phyloP scores from a whole-genome alignment of 805 yeast genomes.

The Kodamaea sagamina region DNA sequence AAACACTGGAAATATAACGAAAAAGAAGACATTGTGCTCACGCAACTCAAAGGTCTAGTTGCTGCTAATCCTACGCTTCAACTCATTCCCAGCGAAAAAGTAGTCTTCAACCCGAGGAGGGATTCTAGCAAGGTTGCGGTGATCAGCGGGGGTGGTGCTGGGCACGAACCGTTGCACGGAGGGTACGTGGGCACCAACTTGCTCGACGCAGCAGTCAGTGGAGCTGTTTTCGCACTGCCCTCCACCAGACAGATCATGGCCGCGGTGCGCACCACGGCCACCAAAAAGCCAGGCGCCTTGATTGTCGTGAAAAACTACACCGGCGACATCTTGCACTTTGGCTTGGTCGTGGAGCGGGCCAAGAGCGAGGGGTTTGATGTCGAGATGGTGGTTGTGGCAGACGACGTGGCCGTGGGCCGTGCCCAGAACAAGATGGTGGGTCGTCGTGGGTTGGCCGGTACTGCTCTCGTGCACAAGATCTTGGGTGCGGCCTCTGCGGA shows the following conservation, averaged over 20 bases:
- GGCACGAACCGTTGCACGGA: slow-evolving; percentile 93
- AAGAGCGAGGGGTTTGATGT: slow-evolving; percentile 72
- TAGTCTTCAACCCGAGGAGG: slow-evolving; percentile 48
- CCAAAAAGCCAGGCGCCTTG: slow-evolving; percentile 62
- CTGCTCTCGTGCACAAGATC: slow-evolving; percentile 80
- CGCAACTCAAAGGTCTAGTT: slow-evolving; percentile 54
- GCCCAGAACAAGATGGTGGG: slow-evolving; percentile 90
- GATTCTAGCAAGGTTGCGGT: slow-evolving; percentile 61
- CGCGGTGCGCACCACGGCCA: slow-evolving; percentile 60
- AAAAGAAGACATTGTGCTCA: slow-evolving; percentile 46
- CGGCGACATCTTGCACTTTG: slow-evolving; percentile 92
- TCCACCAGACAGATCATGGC: slow-evolving; percentile 83
- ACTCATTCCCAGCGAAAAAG: slow-evolving; percentile 57
- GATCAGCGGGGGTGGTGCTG: slow-evolving; percentile 92
- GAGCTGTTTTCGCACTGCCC: slow-evolving; percentile 92
- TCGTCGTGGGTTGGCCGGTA: slow-evolving; percentile 92
- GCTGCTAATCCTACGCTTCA: slow-evolving; percentile 55
- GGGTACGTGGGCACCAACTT: slow-evolving; percentile 87
- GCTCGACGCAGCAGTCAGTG: slow-evolving; percentile 85
- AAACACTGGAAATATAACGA: slow-evolving; percentile 56
- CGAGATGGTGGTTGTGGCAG: slow-evolving; percentile 78
- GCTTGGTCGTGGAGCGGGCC: slow-evolving; percentile 87
- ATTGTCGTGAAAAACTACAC: slow-evolving; percentile 89
- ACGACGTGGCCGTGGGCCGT: slow-evolving; percentile 93
- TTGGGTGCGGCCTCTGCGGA: slow-evolving; percentile 69